Base-by-base conservation (phyloP, 2,329 filamentous ascomycete species). In the Penicillium sp. region DNA sequence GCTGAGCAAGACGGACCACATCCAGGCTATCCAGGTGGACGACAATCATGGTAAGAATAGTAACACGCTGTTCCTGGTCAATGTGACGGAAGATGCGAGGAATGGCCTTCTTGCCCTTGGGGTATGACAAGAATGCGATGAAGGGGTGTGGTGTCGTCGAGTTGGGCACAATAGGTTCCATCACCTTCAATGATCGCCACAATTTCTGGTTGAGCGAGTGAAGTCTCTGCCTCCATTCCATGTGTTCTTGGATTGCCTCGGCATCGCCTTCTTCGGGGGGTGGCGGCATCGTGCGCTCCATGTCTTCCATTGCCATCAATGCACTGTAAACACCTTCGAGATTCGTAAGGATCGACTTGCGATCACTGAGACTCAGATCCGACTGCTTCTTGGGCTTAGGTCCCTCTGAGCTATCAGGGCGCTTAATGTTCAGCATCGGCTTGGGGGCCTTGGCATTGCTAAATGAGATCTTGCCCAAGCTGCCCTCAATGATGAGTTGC, bases 401-500 rank as follows among this genome's bases (percentile, higher is more conserved):
- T 55, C 87, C 84, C 44, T 86, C 84, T 40, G 79, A 79, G 62
- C 81, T 87, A 50, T 97, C 92, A 21, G 85, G 82, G 33, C 92
- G 89, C 81, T 96, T 97, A 78, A 99, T 92, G 73, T 95, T 99
- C 49, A 99, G 86, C 56, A 97, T 81, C 16, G 93, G 92, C 75
- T 96, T 94, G 0, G 94, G 94, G 0, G 94, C 96, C 80, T 97
- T 99, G 47, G 94, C 91, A 69, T 99, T 99, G 81, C 93, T 97
- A 78, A 97, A 99, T 0, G 93, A 96, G 57, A 99, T 99, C 79
- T 97, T 99, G 64, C 94, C 94, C 49, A 99, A 78, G 70, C 92
- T 97, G 27, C 94, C 94, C 71, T 97, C 93, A 58, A 99, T 93
- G 21, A 97, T 92, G 9, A 99, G 82, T 73, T 97, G 92, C 70